Conservation (phyloP, 768 basidiomycete genomes). For the Collybiopsis confluens region DNA sequence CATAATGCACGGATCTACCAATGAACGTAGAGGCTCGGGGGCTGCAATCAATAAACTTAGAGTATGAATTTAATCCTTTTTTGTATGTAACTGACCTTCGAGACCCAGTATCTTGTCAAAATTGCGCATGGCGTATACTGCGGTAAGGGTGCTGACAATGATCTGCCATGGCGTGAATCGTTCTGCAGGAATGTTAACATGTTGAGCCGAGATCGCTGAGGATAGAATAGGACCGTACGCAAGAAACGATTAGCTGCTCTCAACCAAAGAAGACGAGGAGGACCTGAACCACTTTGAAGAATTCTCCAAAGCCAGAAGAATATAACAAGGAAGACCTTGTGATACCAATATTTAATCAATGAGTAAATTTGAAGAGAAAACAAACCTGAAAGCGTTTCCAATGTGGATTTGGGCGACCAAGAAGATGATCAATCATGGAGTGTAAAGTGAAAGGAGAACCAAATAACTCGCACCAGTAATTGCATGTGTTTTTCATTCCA, state of each 20-base stretch:
- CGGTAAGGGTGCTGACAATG: slow-evolving; percentile 79
- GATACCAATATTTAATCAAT: not conserved
- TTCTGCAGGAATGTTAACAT: slow-evolving; percentile 32
- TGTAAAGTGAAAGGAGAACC: no score
- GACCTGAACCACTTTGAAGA: slow-evolving; percentile 53
- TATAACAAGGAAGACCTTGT: slow-evolving; percentile 83
- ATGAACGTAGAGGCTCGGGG: slow-evolving; percentile 70
- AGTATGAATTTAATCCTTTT: slow-evolving; percentile 3
- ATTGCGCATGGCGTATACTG: slow-evolving; percentile 79
- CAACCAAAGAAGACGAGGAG: slow-evolving; percentile 67
- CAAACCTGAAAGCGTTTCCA: slow-evolving; percentile 84
- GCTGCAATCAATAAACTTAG: slow-evolving; percentile 39
- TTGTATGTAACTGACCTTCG: slow-evolving; percentile 47
- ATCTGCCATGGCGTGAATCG: slow-evolving; percentile 97
- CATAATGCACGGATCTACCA: not conserved
- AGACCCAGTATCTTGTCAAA: slow-evolving; percentile 83
- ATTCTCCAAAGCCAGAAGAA: slow-evolving; percentile 91
- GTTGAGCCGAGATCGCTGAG: not conserved
- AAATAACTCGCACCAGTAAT: not conserved
- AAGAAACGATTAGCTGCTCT: slow-evolving; percentile 53
- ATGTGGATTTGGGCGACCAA: slow-evolving; percentile 83
- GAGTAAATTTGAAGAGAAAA: not conserved
- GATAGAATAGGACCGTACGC: slow-evolving; percentile 46
- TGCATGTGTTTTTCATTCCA: slow-evolving; percentile 24
- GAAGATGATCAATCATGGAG: slow-evolving; percentile 97